Percentiles rank a stretch among this genome's conserved stretches.
These are phyloP conservation scores for Penstemon eatonii DNA, from an alignment of 257 asterid species.

Conservation along the genomic window DNA sequence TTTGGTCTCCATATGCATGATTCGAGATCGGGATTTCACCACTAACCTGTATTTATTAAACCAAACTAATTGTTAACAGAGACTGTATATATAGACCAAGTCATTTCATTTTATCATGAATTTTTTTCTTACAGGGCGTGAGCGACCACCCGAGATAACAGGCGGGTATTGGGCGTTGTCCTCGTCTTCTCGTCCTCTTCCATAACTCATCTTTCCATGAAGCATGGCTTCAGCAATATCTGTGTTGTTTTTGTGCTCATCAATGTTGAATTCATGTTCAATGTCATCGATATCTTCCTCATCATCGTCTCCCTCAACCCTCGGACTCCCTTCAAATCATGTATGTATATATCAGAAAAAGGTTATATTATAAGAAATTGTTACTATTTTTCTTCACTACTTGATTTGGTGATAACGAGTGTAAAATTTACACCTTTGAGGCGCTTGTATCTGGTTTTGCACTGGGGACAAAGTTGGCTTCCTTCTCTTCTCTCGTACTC, in stretches of 20 bases:
- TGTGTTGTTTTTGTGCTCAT: slow-evolving; percentile 65
- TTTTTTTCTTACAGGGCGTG: slow-evolving; percentile 55
- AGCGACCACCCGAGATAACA: slow-evolving; percentile 74
- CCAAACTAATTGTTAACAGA: neutral
- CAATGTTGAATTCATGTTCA: slow-evolving; percentile 89
- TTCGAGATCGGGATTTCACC: slow-evolving; percentile 71
- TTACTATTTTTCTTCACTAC: neutral
- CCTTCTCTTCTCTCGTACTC: slow-evolving; percentile 98
- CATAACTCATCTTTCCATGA: slow-evolving; percentile 96
- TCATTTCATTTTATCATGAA: neutral
- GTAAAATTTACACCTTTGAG: slow-evolving; percentile 56
- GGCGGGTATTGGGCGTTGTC: slow-evolving; percentile 77
- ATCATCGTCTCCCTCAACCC: slow-evolving; percentile 97
- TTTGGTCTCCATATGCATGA: slow-evolving; percentile 75
- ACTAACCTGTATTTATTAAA: slow-evolving; percentile 54
- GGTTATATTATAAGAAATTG: neutral
- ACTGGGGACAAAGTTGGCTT: slow-evolving; percentile 83
- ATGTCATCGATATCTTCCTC: slow-evolving; percentile 95
- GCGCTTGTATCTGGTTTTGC: slow-evolving; percentile 92
- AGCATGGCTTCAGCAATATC: slow-evolving; percentile 80
- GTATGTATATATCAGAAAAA: neutral
- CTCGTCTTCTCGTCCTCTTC: slow-evolving; percentile 88
- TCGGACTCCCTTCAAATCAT: slow-evolving; percentile 69
- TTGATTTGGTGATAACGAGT: neutral
- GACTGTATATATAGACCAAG: neutral